phyloP scores from a whole-genome alignment of 75 land plant genomes.

The Larix kaempferi region DNA sequence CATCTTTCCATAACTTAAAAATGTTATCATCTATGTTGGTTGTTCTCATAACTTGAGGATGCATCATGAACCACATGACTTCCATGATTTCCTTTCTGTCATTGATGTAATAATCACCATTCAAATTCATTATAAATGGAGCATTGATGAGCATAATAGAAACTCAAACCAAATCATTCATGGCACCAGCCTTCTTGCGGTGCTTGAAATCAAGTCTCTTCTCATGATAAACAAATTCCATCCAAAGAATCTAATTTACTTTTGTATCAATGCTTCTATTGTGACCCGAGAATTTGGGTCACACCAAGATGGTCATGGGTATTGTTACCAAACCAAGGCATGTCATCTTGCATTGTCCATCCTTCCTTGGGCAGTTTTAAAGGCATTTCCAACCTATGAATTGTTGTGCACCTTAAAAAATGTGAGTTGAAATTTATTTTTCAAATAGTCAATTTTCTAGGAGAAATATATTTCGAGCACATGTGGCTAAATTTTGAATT shows the following conservation, averaged over 20 bases:
- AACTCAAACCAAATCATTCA: conserved; percentile 83
- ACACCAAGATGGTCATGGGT: conserved; percentile 85
- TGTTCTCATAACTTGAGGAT: conserved; percentile 68
- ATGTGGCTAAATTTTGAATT: conserved; percentile 80
- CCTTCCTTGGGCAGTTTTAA: conserved; percentile 84
- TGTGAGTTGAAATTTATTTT: conserved; percentile 86
- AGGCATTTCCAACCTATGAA: conserved; percentile 72
- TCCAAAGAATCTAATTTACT: conserved; percentile 82
- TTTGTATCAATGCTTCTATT: conserved; percentile 77
- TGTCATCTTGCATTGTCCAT: too few relatives aligned
- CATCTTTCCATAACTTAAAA: too few relatives aligned
- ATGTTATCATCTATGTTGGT: too few relatives aligned
- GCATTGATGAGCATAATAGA: conserved; percentile 87
- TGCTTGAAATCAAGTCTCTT: conserved; percentile 75
- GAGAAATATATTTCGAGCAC: conserved; percentile 93
- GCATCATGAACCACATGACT: conserved; percentile 89
- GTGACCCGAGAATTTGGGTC: conserved; percentile 87
- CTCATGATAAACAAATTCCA: conserved; percentile 78
- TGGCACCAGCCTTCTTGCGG: conserved; percentile 89
- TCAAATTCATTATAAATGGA: conserved; percentile 84
- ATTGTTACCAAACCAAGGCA: conserved; percentile 90
- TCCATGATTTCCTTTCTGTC: conserved; percentile 79
- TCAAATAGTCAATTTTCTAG: conserved; percentile 90
- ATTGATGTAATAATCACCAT: conserved; percentile 85
- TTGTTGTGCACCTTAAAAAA: conserved; percentile 83